Conservation (phyloP, 2,329 filamentous ascomycete genomes). For the Colletotrichum sublineola region DNA sequence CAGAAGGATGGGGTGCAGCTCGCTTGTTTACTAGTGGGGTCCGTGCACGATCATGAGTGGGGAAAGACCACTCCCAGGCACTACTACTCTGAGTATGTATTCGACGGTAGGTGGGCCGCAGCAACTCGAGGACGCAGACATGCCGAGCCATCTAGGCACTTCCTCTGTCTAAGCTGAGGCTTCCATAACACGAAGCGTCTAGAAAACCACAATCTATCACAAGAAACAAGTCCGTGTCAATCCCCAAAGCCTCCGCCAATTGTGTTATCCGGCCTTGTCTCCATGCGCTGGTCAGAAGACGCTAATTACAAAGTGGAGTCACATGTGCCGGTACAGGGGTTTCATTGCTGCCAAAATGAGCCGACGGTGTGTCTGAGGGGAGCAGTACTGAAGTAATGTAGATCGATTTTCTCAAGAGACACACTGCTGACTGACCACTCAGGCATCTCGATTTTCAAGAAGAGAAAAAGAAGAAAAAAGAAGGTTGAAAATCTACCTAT, state of each 20-base stretch:
- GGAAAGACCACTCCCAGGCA: slow-evolving; percentile 45
- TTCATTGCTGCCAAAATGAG: slow-evolving; percentile 31
- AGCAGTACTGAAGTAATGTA: neutral
- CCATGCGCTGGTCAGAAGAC: slow-evolving; percentile 20
- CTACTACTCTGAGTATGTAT: neutral
- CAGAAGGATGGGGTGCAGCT: slow-evolving; percentile 46
- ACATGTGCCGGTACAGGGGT: slow-evolving; percentile 7
- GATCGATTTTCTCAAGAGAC: neutral
- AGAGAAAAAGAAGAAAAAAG: neutral
- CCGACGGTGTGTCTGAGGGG: slow-evolving; percentile 32
- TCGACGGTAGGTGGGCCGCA: slow-evolving; percentile 25
- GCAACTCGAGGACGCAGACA: slow-evolving; percentile 17
- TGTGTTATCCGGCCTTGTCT: slow-evolving; percentile 10
- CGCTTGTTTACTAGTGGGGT: slow-evolving; percentile 51
- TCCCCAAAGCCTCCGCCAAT: neutral
- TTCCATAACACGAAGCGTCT: slow-evolving; percentile 3
- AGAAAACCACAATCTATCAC: neutral
- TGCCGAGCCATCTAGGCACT: neutral
- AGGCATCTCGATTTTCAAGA: neutral
- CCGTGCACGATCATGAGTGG: slow-evolving; percentile 49
- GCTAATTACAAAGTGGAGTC: slow-evolving; percentile 30
- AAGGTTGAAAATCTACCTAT: neutral
- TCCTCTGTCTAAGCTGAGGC: neutral
- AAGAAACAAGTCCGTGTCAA: slow-evolving; percentile 1
- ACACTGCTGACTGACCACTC: neutral